Evolutionary conservation across 805 yeast species (phyloP), one percentile per base, ranked within the genome.

Genomic region (Wickerhamiella kurtzmanii): DNA sequence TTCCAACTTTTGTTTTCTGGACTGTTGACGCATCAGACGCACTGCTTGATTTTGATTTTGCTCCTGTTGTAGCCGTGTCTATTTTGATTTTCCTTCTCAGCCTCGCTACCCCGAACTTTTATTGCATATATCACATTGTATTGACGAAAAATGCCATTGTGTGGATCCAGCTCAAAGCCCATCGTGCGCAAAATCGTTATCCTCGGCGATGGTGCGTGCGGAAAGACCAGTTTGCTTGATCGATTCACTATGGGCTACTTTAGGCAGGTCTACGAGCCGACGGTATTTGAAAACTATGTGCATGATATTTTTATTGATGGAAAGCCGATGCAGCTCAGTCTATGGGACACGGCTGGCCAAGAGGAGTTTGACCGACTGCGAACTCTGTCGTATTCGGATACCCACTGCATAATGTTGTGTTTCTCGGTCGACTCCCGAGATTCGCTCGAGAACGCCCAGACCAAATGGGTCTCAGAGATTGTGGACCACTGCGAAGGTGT

Each of bases 301-400:
- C 97, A 89, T 65, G 97, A 89, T 62, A 92, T 89, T 53, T 89
- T 85, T 66, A 87, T 89, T 47, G 98, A 89, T 63, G 89, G 89
- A 45, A 86, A 85, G 63, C 86, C 92, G 44, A 83, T 89, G 57
- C 94, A 88, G 60, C 69, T 89, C 48, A 87, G 96, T 15, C 70
- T 89, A 47, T 92, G 98, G 98, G 98, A 89, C 63, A 89, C 98
- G 4, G 98, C 98, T 1, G 98, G 98, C 5, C 98, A 89, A 70
- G 98, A 89, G 67, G 98, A 89, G 67, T 89, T 89, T 58, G 98
- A 89, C 64, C 75, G 96, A 53, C 73, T 89, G 63, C 76, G 98
- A 63, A 85, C 96, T 1, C 71, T 89, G 51, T 82, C 94, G 44
- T 92, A 92, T 64, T 80, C 88, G 22, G 97, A 92, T 64, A 92